Evolutionary conservation across 495 filamentous ascomycete species (phyloP), one percentile per base, ranked within the genome.

Genomic region (Lindgomyces ingoldianus): DNA sequence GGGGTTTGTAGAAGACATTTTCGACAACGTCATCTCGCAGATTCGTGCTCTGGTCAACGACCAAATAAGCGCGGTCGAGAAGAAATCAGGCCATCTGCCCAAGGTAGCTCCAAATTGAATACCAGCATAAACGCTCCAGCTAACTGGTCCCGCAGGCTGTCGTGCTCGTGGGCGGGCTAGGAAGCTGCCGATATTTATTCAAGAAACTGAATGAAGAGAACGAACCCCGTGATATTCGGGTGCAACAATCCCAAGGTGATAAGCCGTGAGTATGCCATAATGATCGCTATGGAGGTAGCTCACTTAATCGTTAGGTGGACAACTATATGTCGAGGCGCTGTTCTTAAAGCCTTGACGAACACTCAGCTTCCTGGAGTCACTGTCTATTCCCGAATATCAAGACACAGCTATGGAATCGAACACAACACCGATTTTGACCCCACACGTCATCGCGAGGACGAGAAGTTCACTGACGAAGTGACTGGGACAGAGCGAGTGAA

Each of bases 281-380:
- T n/a, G 21, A 19, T 4, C 19, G 16, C 2, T 24, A 6, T 24
- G 4, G 10, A 45, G 24, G 9, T 18, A 6, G n/a, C 18, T 18
- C 12, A 63, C n/a, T 11, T 12, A 24, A 29, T 8, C 9, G 14
- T 11, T 54, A 69, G 66, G 11, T 65, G 66, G 62, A 69, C 62
- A 1, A 55, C 66, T 1, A 62, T 69, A 16, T 65, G 66, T 27
- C 66, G 66, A 6, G 66, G 66, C 4, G 66, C 66, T 33, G 60
- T 65, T 10, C 49, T 69, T 11, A 65, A 60, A 29, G 66, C 58
- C 11, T 12, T 61, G 21, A 60, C 2, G 12, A 25, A 41, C 33
- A 24, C 16, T 4, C 19, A 21, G 45, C 41, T 27, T 24, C n/a
- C 8, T 18, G n/a, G 9, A 8, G 26, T 63, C 25, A 36, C 1